Conservation (phyloP, 768 basidiomycete species). For the Rhodotorula sphaerocarpa region DNA sequence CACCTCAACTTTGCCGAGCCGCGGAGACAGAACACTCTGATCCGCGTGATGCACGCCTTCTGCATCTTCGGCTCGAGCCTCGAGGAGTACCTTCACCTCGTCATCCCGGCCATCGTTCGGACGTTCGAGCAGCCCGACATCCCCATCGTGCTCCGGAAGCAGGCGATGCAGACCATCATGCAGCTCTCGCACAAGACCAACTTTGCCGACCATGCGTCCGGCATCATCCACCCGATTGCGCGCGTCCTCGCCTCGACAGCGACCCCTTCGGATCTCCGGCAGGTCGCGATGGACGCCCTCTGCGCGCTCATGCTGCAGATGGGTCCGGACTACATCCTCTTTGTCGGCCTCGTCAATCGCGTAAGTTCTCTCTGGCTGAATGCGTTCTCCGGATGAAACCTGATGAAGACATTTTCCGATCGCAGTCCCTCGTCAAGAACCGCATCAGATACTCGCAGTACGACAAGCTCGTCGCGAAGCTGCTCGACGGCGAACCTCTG, state of each 20-base stretch:
- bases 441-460: conserved; percentile 73
- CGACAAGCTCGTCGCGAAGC: conserved; percentile 75
- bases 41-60: conserved; percentile 89
- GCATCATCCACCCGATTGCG: conserved; percentile 90
- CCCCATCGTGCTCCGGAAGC: conserved; percentile 65
- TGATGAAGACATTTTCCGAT: conserved; percentile 3
- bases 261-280: conserved; percentile 60
- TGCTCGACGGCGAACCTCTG: conserved; percentile 82
- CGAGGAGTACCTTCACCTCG: conserved; percentile 93
- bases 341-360: conserved; percentile 85
- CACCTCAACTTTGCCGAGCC: conserved; percentile 69
- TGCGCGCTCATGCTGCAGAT: conserved; percentile 87
- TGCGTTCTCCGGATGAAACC: too few species aligned
- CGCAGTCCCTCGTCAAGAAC: conserved; percentile 64
- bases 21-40: conserved; percentile 52
- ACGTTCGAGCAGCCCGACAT: conserved; percentile 77
- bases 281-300: conserved; percentile 82
- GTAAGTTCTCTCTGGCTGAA: not conserved
- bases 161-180: conserved; percentile 83
- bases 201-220: conserved; percentile 93
- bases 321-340: conserved; percentile 93
- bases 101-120: conserved; percentile 86
- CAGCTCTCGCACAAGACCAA: conserved; percentile 85
- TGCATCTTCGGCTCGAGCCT: conserved; percentile 91
- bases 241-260: conserved; percentile 63